Evolutionary conservation across 1,284 basidiomycete genomes (phyloP).

Genomic region (Microstroma glucosiphilum): DNA sequence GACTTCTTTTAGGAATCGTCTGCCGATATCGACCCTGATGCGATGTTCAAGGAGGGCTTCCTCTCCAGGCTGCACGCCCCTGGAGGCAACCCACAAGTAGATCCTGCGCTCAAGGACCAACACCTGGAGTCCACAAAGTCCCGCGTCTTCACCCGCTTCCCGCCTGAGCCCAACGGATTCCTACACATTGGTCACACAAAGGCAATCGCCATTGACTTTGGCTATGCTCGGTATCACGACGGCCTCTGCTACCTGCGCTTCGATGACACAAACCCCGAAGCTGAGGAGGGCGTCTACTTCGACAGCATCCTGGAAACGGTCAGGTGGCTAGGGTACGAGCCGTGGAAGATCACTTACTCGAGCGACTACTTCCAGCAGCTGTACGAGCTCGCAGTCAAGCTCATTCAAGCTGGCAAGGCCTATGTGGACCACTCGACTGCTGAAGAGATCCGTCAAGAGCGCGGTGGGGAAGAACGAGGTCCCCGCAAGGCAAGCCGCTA

Average conservation of each 20-base stretch:
- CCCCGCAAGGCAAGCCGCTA: constrained; percentile 79
- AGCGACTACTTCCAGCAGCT: constrained; percentile 91
- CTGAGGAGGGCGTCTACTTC: constrained; percentile 91
- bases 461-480: constrained; percentile 76
- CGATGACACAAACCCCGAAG: constrained; percentile 98
- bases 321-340: constrained; percentile 95
- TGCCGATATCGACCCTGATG: constrained; percentile 52
- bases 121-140: constrained; percentile 79
- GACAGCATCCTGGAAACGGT: constrained; percentile 92
- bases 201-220: constrained; percentile 97
- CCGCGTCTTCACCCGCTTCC: constrained; percentile 89
- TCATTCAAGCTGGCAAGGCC: constrained; percentile 83
- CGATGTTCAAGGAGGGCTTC: constrained; percentile 92
- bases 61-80: constrained; percentile 87
- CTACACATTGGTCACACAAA: constrained; percentile 94
- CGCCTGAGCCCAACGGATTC: constrained; percentile 96
- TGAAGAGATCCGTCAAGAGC: constrained; percentile 81
- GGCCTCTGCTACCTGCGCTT: constrained; percentile 90
- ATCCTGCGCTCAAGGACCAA: constrained; percentile 68
- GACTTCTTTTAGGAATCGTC: constrained; percentile 7
- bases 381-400: constrained; percentile 80
- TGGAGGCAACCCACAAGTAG: constrained; percentile 85
- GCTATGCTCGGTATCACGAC: constrained; percentile 83
- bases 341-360: constrained; percentile 98
- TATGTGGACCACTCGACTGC: constrained; percentile 95